Evolutionary conservation across 176 grass and related monocot species (phyloP).

Genomic region (barley (Hordeum vulgare)): DNA sequence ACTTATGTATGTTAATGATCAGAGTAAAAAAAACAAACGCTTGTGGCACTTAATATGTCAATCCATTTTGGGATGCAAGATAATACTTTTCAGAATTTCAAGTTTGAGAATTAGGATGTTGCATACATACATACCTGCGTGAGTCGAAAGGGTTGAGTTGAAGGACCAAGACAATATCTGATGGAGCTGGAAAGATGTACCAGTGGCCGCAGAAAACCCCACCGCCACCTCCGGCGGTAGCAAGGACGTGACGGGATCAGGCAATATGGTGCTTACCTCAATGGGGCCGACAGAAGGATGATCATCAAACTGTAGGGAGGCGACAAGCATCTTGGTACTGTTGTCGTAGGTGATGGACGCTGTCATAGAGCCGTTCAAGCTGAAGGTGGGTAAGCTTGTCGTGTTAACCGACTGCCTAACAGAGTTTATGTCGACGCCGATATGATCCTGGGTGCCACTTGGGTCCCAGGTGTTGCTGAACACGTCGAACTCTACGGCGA

Average conservation of each 20-base stretch:
- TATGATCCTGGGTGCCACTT: background rate
- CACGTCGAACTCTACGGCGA: conserved; percentile 55
- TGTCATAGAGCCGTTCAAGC: conserved; percentile 1
- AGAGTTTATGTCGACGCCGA: conserved; percentile 28
- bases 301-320: background rate
- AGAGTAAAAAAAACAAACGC: no score
- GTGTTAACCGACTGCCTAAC: background rate
- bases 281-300: no score
- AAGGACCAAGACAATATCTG: conserved; percentile 3
- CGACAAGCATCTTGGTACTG: background rate
- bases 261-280: no score
- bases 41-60: no score
- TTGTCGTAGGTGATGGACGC: conserved; percentile 7
- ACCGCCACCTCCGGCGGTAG: no score
- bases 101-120: no score
- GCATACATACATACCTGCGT: background rate
- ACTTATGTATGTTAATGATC: no score
- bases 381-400: background rate
- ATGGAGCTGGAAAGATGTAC: background rate
- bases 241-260: no score
- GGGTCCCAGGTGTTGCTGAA: conserved; percentile 7
- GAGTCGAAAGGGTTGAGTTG: background rate
- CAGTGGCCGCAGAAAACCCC: conserved; percentile 21
- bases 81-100: no score
- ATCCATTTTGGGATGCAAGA: no score